phyloP scores from a whole-genome alignment of 2,329 filamentous ascomycete genomes.

The Teratosphaeria gauchensis region DNA sequence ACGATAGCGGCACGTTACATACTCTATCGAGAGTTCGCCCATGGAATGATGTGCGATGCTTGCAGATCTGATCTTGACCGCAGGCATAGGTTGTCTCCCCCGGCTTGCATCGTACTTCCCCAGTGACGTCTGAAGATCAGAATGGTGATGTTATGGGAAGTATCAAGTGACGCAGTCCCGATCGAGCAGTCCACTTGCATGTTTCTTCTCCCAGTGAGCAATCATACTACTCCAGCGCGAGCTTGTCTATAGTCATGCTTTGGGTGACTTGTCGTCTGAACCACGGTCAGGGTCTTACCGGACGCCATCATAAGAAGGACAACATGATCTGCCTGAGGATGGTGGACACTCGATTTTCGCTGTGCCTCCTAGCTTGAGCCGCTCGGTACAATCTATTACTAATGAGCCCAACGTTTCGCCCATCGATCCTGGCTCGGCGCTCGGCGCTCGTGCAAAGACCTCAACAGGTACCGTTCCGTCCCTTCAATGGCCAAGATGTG shows the following conservation, averaged over 20 bases:
- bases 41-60: not conserved
- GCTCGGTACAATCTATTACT: not conserved
- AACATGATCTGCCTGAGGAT: too few species aligned
- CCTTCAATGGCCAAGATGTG: not conserved
- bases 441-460: not conserved
- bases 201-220: too few species aligned
- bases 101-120: not conserved
- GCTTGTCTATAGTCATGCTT: not conserved
- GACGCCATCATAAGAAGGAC: too few species aligned
- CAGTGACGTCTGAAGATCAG: too few species aligned
- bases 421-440: not conserved
- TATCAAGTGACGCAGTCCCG: not conserved
- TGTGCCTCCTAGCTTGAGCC: too few species aligned
- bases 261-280: too few species aligned
- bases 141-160: not conserved
- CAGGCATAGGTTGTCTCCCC: not conserved
- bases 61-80: not conserved
- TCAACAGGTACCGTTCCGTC: not conserved
- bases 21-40: not conserved
- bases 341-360: too few species aligned
- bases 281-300: too few species aligned
- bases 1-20: not conserved
- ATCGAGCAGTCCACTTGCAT: not conserved
- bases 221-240: not conserved
- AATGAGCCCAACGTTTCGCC: not conserved